A percentile compares a stretch with the other conserved stretches of the same genome.
phyloP scores from a whole-genome alignment of 495 filamentous ascomycete species.

The Melanomma pulvis-pyrius region DNA sequence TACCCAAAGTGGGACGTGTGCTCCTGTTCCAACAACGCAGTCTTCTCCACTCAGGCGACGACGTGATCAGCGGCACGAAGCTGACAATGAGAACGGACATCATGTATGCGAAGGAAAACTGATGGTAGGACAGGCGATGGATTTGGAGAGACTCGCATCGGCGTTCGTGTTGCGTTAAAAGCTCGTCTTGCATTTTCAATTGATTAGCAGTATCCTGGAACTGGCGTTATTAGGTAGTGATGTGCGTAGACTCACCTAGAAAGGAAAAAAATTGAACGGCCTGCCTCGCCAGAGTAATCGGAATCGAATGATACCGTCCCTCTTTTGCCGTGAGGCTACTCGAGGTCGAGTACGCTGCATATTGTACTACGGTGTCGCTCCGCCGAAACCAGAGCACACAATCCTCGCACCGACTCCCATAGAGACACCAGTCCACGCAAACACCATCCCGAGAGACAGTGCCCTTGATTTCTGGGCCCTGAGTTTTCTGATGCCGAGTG shows the following conservation, averaged over 20 bases:
- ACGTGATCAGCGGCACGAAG: slow-evolving; percentile 72
- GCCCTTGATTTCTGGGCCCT: slow-evolving; percentile 57
- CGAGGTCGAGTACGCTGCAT: slow-evolving; percentile 76
- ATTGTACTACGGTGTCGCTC: slow-evolving; percentile 97
- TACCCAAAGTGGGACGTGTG: slow-evolving; percentile 70
- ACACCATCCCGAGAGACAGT: slow-evolving; percentile 42
- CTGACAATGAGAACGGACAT: slow-evolving; percentile 78
- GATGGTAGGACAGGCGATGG: not conserved
- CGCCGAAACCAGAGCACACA: slow-evolving; percentile 45
- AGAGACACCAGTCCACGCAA: slow-evolving; percentile 30
- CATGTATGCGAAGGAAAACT: slow-evolving; percentile 57
- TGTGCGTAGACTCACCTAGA: slow-evolving; percentile 57
- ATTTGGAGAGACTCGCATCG: not conserved
- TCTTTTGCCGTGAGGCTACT: slow-evolving; percentile 46
- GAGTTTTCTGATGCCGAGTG: slow-evolving; percentile 98
- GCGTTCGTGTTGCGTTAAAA: not conserved
- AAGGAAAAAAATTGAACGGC: slow-evolving; percentile 66
- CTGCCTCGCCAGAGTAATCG: slow-evolving; percentile 91
- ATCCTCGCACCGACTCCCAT: slow-evolving; percentile 54
- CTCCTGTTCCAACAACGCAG: slow-evolving; percentile 76
- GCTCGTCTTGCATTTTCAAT: not conserved
- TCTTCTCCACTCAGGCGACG: slow-evolving; percentile 73
- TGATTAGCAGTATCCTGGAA: slow-evolving; percentile 44
- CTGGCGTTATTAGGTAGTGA: not conserved
- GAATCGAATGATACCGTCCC: slow-evolving; percentile 91